phyloP scores from a whole-genome alignment of 2,329 filamentous ascomycete genomes.

The Calonectria leucothoes region DNA sequence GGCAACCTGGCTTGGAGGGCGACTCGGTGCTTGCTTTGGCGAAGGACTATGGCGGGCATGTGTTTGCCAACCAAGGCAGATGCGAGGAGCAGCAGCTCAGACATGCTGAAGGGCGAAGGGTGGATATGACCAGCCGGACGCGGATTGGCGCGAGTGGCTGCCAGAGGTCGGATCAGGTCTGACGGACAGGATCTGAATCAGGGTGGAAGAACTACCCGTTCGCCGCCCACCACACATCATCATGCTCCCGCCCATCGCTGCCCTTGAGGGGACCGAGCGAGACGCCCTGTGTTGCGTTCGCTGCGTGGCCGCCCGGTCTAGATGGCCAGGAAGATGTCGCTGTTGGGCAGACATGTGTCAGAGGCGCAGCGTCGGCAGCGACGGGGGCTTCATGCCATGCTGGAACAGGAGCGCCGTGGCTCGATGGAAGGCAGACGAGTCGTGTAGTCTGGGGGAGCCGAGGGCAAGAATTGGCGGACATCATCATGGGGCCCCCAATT shows the following conservation, averaged over 20 bases:
- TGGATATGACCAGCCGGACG: not conserved
- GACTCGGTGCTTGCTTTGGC: conserved; percentile 14
- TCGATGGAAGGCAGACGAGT: conserved; percentile 9
- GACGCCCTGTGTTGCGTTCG: not conserved
- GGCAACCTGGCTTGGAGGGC: not conserved
- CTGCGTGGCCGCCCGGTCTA: not conserved
- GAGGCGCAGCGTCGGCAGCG: conserved; percentile 5
- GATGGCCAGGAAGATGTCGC: conserved; percentile 10
- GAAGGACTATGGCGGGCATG: not conserved
- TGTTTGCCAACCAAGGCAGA: conserved; percentile 1
- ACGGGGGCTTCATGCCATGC: not conserved
- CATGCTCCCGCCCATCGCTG: not conserved
- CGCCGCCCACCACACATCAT: not conserved
- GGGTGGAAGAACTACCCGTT: conserved; percentile 6
- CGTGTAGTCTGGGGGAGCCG: not conserved
- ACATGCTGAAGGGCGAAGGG: conserved; percentile 1
- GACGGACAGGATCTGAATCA: conserved; percentile 18
- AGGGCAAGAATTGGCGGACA: not conserved
- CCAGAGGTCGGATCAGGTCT: conserved; percentile 6
- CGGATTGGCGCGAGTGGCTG: conserved; percentile 10
- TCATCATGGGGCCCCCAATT: conserved; percentile 3
- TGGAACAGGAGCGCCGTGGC: conserved; percentile 1
- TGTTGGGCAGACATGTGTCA: conserved; percentile 11
- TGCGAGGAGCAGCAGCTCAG: not conserved
- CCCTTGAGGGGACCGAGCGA: not conserved